Evolutionary conservation across 108 stramenopile species (phyloP).

Genomic region (Fragilaria radians): DNA sequence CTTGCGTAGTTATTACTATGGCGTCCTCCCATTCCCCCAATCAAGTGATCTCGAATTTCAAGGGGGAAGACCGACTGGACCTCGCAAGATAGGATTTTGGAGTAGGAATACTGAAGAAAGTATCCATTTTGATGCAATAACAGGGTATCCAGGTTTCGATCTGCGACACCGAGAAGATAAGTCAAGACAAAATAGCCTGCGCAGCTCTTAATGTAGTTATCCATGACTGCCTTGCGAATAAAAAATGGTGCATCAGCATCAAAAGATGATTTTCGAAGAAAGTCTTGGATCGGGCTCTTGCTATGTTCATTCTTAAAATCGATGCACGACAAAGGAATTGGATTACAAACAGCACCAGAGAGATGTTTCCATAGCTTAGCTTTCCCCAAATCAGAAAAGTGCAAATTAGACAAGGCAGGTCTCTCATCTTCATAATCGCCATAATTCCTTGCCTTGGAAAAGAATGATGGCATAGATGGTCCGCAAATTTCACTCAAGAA

Average conservation of each 20-base stretch:
- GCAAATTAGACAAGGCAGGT: slow-evolving; percentile 55
- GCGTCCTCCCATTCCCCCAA: slow-evolving; percentile 77
- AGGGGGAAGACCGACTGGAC: slow-evolving; percentile 81
- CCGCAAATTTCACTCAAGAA: slow-evolving; percentile 76
- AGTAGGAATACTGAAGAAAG: slow-evolving; percentile 84
- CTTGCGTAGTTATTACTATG: slow-evolving; percentile 76
- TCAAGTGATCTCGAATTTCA: slow-evolving; percentile 81
- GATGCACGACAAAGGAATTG: not conserved
- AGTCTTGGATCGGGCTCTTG: slow-evolving; percentile 81
- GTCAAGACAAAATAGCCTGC: slow-evolving; percentile 98
- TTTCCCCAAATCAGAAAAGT: too few species aligned
- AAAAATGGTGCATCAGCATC: slow-evolving; percentile 62
- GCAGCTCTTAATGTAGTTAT: slow-evolving; percentile 92
- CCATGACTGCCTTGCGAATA: slow-evolving; percentile 76
- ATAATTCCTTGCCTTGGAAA: slow-evolving; percentile 15
- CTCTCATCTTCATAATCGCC: slow-evolving; percentile 19
- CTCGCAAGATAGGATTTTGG: slow-evolving; percentile 75
- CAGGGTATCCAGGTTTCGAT: slow-evolving; percentile 83
- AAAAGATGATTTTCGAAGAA: slow-evolving; percentile 58
- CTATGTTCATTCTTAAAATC: slow-evolving; percentile 15
- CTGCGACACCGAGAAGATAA: slow-evolving; percentile 89
- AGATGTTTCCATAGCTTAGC: too few species aligned
- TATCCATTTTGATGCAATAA: slow-evolving; percentile 76
- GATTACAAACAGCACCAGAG: slow-evolving; percentile 15
- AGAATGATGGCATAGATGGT: slow-evolving; percentile 38